Base-by-base conservation (phyloP, 169 alveolate species). In the Plasmodium billcollinsi region DNA sequence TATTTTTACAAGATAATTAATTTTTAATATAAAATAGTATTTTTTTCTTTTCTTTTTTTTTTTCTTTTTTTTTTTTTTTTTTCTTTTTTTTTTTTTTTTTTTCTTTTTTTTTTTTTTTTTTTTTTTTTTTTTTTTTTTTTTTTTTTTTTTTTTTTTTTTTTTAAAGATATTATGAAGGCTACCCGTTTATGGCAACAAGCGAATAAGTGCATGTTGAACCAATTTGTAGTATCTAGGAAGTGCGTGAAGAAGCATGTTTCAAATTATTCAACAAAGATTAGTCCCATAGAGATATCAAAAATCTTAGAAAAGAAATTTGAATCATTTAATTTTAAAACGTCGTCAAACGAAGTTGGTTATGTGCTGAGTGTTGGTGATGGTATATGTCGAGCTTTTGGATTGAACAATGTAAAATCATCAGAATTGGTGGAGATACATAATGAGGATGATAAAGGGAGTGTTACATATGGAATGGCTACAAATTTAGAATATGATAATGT, bases 361-460 rank as follows among this genome's bases (percentile, higher is more conserved):
- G 99, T 98, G 43, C 95, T 98, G 65, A 97, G 98, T 49, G 98
- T 98, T 74, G 99, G 99, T 21, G 99, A 98, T 92, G 99, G 99
- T 52, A 98, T 98, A 86, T 99, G 99, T 54, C 97, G 99, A 76
- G 99, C 98, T 65, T 96, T 94, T 74, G 99, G 99, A 20, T 95
- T 98, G 72, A 97, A 96, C 88, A 95, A 96, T 67, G 99, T 98
- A 33, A 96, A 97, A 93, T 98, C 99, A 8, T 99, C 99, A 12
- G 99, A 98, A 88, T 95, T 98, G 96, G 99, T 98, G 9, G 98
- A 97, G 94, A 98, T 98, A 94, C 92, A 96, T 73, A 88, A 26
- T 86, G 92, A 54, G 52, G 93, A 21, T 9, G 89, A 74, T 18
- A 56, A 54, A 54, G 70, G 88, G 18, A 72, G 62, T 43, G 73